Evolutionary conservation across 129 eudicot genomes (phyloP).

Genomic region (Ambrosia trifida): DNA sequence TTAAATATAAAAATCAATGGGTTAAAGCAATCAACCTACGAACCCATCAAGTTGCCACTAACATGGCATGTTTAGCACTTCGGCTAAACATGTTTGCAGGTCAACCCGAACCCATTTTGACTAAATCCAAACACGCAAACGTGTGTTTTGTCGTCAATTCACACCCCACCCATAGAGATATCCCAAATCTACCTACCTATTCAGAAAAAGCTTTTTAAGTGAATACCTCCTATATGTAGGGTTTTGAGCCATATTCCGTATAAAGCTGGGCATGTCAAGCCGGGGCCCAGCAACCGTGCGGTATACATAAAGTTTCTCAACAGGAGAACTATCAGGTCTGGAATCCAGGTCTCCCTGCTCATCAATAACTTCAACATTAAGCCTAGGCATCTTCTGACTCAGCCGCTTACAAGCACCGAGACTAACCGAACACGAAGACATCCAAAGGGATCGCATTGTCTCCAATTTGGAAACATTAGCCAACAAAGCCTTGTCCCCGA

Average conservation of each 20-base stretch:
- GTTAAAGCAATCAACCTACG: neutral
- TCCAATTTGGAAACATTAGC: constrained; percentile 94
- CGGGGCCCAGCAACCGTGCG: constrained; percentile 81
- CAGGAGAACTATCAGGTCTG: constrained; percentile 56
- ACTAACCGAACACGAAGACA: constrained; percentile 98
- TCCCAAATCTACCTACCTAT: neutral
- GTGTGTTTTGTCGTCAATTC: too few relatives aligned
- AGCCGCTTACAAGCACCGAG: constrained; percentile 83
- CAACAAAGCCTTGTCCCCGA: constrained; percentile 89
- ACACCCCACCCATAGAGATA: too few relatives aligned
- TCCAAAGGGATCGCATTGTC: constrained; percentile 99
- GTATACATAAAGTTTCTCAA: constrained; percentile 83
- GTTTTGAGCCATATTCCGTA: constrained; percentile 61
- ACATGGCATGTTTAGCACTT: too few relatives aligned
- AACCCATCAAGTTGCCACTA: too few relatives aligned
- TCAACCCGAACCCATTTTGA: too few relatives aligned
- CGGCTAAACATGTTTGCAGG: too few relatives aligned
- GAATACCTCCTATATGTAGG: constrained; percentile 22
- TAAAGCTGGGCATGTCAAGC: constrained; percentile 68
- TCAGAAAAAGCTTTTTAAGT: neutral
- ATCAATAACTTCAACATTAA: constrained; percentile 91
- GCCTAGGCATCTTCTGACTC: constrained; percentile 79
- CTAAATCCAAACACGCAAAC: too few relatives aligned
- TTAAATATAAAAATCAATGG: too few relatives aligned
- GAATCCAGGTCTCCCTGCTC: constrained; percentile 73